Conservation (phyloP, 768 basidiomycete genomes). For the Punctularia strigosozonata region DNA sequence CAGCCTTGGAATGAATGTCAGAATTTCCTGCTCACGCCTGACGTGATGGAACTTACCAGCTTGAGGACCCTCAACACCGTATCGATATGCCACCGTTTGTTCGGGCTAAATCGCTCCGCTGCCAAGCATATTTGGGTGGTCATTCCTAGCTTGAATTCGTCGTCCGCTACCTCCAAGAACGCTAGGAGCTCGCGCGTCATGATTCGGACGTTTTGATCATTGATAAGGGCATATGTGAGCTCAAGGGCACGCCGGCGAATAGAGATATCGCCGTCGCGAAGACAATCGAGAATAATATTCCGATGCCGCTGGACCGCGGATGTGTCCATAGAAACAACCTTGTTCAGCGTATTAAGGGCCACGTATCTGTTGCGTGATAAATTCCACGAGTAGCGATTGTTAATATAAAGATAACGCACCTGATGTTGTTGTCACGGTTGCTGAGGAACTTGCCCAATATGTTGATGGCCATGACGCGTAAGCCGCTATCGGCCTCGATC, state of each 20-base stretch:
- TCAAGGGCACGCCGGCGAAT: constrained; percentile 95
- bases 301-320: constrained; percentile 97
- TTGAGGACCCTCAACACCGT: constrained; percentile 89
- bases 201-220: constrained; percentile 87
- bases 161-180: constrained; percentile 96
- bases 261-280: constrained; percentile 98
- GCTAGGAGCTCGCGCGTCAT: constrained; percentile 87
- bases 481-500: constrained; percentile 90
- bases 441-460: constrained; percentile 96
- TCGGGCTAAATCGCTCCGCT: constrained; percentile 93
- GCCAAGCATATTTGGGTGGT: constrained; percentile 95
- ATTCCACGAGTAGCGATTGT: neutral
- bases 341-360: constrained; percentile 94
- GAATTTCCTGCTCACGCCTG: neutral
- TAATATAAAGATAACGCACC: constrained; percentile 37
- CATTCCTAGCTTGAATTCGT: constrained; percentile 97
- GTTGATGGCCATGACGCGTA: constrained; percentile 99
- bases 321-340: constrained; percentile 95
- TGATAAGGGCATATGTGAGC: constrained; percentile 93
- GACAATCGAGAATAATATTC: constrained; percentile 96
- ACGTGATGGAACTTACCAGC: constrained; percentile 41
- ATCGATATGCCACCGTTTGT: constrained; percentile 98
- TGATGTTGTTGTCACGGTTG: constrained; percentile 97
- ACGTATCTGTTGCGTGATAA: constrained; percentile 69
- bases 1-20: constrained; percentile 47